These are phyloP conservation scores for Aspergillus floridensis DNA, from an alignment of 2,329 filamentous ascomycete genomes.

Conservation along the genomic window DNA sequence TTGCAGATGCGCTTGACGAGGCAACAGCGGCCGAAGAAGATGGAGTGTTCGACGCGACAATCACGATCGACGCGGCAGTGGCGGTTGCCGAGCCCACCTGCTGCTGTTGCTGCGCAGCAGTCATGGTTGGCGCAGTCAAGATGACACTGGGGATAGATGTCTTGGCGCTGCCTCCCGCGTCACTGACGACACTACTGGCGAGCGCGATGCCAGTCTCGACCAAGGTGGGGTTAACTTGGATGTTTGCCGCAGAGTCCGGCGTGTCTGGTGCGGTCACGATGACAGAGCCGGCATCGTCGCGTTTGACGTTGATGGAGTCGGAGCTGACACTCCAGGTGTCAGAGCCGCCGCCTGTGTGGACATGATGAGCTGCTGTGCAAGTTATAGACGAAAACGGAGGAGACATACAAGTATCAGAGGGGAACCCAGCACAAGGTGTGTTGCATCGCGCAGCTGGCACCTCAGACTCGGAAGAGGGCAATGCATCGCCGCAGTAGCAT, in stretches of 20 bases:
- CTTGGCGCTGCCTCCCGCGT: background rate
- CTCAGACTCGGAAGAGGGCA: conserved; percentile 16
- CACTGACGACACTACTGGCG: background rate
- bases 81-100: background rate
- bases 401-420: conserved; percentile 22
- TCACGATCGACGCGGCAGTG: background rate
- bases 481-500: conserved; percentile 25
- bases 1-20: background rate
- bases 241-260: conserved; percentile 17
- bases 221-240: conserved; percentile 15
- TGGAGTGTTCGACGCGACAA: background rate
- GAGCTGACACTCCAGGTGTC: conserved; percentile 15
- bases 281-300: background rate
- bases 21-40: background rate
- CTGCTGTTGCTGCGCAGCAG: background rate
- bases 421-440: conserved; percentile 19
- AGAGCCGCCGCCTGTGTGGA: conserved; percentile 7
- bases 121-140: background rate
- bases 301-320: background rate
- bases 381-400: background rate
- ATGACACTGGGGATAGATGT: background rate
- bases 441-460: conserved; percentile 23
- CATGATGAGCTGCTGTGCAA: background rate
- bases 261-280: conserved; percentile 11
- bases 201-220: conserved; percentile 14